Base-by-base conservation (phyloP, 2,329 filamentous ascomycete genomes). In the Claviceps purpurea region DNA sequence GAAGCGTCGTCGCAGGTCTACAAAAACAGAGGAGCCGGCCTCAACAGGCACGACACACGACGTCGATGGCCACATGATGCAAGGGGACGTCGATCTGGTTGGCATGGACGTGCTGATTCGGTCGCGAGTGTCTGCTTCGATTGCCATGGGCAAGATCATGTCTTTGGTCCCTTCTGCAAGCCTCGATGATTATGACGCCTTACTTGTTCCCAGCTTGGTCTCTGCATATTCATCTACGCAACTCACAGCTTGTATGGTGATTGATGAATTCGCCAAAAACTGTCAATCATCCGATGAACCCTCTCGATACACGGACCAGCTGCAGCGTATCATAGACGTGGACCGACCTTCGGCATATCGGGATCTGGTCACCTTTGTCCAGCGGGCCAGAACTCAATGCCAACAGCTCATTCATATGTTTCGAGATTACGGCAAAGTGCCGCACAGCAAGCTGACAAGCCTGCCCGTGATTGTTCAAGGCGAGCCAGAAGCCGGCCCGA, bases 31-130 rank as follows among this genome's bases (percentile, higher is more conserved):
- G 51, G 85, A 90, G 30, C 69, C 77, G 8, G 71, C 78, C 1
- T 70, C 78, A 1, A 70, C 77, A 4, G 78, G 72, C n/a, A 73
- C 85, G n/a, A 80, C 85, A 1, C 93, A 98, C 67, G 95, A 98
- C 65, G 89, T 98, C 18, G 93, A 98, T 65, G 93, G 90, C 10
- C 90, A 95, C 59, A 96, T 98, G 85, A 89, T 98, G 73, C 87
- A 91, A 64, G 93, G 94, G 50, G 94, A 98, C 61, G 84, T 97
- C 47, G 94, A 98, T 63, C 75, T 98, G 43, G 90, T 98, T 26
- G 90, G 93, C 37, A 79, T 86, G 61, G 93, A 98, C 55, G 84
- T 84, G 6, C 80, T 98, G 66, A 81, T 97, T 49, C 82, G 91
- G 55, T 95, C 90, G 7, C 87, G 91, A 58, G 84, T 94, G n/a